Base-by-base conservation (phyloP, 2,329 filamentous ascomycete genomes). In the Penicillium freii region DNA sequence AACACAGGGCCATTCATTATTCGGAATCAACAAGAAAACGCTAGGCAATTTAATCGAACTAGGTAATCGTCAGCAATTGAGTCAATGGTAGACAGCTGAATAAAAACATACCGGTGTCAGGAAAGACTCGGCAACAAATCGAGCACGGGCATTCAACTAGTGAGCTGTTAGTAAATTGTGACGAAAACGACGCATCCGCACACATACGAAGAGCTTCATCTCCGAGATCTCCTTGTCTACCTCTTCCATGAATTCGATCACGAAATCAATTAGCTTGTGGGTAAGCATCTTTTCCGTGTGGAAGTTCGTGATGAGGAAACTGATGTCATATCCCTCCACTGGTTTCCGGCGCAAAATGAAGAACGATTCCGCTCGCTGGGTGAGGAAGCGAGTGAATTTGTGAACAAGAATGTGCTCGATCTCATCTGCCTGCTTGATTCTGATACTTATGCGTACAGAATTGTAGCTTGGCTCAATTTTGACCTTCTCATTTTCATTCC, bases 151-250 rank as follows among this genome's bases (percentile, higher is more conserved):
- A 75, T 99, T 99, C 75, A 99, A 81, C 93, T 97, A 70, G 5
- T 17, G 21, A 31, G n/a, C 6, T 25, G 36, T 56, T 38, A 56
- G 53, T 44, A 21, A 44, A 8, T 11, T 44, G n/a, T 3, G 10
- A 51, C n/a, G 39, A 17, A 43, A 23, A 27, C 5, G 4, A 34
- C 11, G 13, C 8, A 36, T 44, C 6, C 10, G 9, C n/a, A 43
- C 33, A 59, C 91, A 67, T 84, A 97, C 93, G 77, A 99, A 99
- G 70, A 99, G 88, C 84, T 99, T 99, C 94, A 99, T 97, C 80
- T 99, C 95, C 3, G 94, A 97, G 59, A 99, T 99, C 77, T 99
- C 94, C 82, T 99, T 99, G 77, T 99, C 95, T 5, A 99, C 95
- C 75, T 99, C 94, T 77, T 99, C 93, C 93, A 99, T 97, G 72